These are phyloP conservation scores for Exophiala bonariae DNA, from an alignment of 2,329 filamentous ascomycete species.

Conservation along the genomic window DNA sequence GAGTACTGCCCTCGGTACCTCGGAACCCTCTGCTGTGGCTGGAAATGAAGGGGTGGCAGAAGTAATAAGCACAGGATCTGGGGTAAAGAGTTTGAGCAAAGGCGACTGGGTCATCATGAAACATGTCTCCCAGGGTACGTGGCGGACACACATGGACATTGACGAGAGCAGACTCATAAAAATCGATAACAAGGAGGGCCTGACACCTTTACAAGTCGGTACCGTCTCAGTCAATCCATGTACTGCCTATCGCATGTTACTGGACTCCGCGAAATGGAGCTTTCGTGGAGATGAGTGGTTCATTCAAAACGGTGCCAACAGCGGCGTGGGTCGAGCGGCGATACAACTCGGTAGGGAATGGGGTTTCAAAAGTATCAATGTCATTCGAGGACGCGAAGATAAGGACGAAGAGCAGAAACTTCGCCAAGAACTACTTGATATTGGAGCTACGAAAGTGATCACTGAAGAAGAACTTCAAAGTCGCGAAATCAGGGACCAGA, in stretches of 20 bases:
- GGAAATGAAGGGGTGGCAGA: slow-evolving; percentile 95
- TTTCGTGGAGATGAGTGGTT: slow-evolving; percentile 83
- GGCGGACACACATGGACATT: slow-evolving; percentile 84
- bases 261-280: slow-evolving; percentile 65
- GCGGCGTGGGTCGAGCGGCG: slow-evolving; percentile 84
- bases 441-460: slow-evolving; percentile 65
- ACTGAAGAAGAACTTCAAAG: slow-evolving; percentile 59
- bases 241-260: slow-evolving; percentile 90
- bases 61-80: slow-evolving; percentile 69
- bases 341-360: slow-evolving; percentile 84
- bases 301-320: slow-evolving; percentile 95
- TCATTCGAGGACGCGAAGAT: slow-evolving; percentile 72
- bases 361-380: slow-evolving; percentile 88
- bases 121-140: slow-evolving; percentile 81
- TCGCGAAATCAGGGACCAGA: slow-evolving; percentile 46
- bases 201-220: slow-evolving; percentile 76
- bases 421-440: slow-evolving; percentile 58
- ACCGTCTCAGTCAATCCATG: slow-evolving; percentile 92
- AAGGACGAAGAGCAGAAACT: slow-evolving; percentile 58
- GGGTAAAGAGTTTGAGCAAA: slow-evolving; percentile 61
- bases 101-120: slow-evolving; percentile 96
- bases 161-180: slow-evolving; percentile 63
- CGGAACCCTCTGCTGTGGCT: slow-evolving; percentile 72
- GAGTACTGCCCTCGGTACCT: slow-evolving; percentile 72
- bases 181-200: slow-evolving; percentile 67